phyloP scores from a whole-genome alignment of 768 basidiomycete genomes.

The Favolaschia claudopus region DNA sequence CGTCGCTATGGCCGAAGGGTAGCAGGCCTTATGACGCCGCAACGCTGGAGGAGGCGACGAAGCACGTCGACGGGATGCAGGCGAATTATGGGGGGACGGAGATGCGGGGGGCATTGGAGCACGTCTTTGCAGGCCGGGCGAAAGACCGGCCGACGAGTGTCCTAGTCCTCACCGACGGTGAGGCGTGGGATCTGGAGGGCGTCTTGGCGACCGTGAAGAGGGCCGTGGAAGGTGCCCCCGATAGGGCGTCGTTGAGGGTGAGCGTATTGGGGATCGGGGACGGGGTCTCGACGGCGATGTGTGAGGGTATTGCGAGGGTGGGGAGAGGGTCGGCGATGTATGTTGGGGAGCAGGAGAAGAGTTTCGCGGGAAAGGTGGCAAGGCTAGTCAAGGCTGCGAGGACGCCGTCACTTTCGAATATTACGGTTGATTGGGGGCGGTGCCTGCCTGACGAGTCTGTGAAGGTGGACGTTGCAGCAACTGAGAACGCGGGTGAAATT shows the following conservation, averaged over 20 bases:
- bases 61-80: slow-evolving; percentile 30
- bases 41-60: slow-evolving; percentile 36
- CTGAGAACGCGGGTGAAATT: not conserved
- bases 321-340: slow-evolving; percentile 49
- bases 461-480: not conserved
- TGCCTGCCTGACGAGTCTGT: not conserved
- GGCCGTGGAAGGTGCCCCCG: slow-evolving; percentile 30
- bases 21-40: slow-evolving; percentile 32
- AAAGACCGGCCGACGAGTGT: slow-evolving; percentile 43
- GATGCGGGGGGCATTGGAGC: slow-evolving; percentile 39
- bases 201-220: slow-evolving; percentile 6
- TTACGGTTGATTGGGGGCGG: slow-evolving; percentile 45
- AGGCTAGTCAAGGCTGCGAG: slow-evolving; percentile 47
- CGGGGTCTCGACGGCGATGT: slow-evolving; percentile 44
- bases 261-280: slow-evolving; percentile 55
- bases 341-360: slow-evolving; percentile 39
- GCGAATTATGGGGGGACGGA: slow-evolving; percentile 52
- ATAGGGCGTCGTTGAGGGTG: slow-evolving; percentile 39
- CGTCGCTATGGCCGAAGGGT: slow-evolving; percentile 36
- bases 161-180: slow-evolving; percentile 57
- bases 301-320: slow-evolving; percentile 44
- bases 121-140: slow-evolving; percentile 34
- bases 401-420: slow-evolving; percentile 39
- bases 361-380: slow-evolving; percentile 45
- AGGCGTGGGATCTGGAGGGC: slow-evolving; percentile 17